These are phyloP conservation scores for Xylaria sp. DNA, from an alignment of 2,329 filamentous ascomycete genomes.

Conservation along the genomic window DNA sequence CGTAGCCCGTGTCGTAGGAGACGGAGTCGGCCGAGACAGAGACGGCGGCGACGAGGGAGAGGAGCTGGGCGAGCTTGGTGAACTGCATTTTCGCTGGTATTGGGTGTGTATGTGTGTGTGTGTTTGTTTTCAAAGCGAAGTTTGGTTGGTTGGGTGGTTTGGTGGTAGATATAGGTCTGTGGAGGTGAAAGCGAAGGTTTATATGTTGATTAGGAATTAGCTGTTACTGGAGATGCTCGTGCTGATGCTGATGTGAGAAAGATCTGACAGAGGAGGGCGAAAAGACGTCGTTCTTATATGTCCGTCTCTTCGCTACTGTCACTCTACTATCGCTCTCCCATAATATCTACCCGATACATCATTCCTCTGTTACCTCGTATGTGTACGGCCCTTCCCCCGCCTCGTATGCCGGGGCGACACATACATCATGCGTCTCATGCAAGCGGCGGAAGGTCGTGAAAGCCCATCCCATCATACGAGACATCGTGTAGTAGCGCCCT, in stretches of 20 bases:
- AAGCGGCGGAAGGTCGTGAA: neutral
- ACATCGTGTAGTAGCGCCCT: neutral
- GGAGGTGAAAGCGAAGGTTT: too few relatives aligned
- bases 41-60: slow-evolving; percentile 34
- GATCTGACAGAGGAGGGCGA: too few relatives aligned
- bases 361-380: too few relatives aligned
- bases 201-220: too few relatives aligned
- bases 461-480: neutral
- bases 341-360: too few relatives aligned
- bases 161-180: too few relatives aligned
- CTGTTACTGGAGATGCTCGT: too few relatives aligned
- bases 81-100: slow-evolving; percentile 35
- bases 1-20: slow-evolving; percentile 74
- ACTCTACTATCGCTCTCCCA: too few relatives aligned
- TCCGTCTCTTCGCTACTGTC: too few relatives aligned
- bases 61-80: slow-evolving; percentile 31
- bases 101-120: neutral
- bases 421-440: neutral
- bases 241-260: too few relatives aligned
- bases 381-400: too few relatives aligned
- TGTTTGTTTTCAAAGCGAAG: neutral
- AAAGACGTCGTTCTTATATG: too few relatives aligned
- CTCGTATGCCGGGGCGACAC: neutral
- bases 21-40: slow-evolving; percentile 46
- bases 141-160: neutral